Base-by-base conservation (phyloP, 2,329 filamentous ascomycete species). In the Venturia nashicola region DNA sequence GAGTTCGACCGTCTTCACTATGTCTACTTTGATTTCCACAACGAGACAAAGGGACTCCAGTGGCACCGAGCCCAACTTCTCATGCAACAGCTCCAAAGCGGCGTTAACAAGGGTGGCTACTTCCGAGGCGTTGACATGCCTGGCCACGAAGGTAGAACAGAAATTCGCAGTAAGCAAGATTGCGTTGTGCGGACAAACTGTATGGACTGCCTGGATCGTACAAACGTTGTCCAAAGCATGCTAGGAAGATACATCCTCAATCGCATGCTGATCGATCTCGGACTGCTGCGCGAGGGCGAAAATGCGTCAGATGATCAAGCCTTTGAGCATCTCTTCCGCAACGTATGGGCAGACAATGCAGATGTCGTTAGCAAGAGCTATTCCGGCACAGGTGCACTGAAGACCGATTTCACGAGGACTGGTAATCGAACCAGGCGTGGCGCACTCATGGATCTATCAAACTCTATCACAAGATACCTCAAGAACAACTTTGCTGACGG, bases 141-240 rank as follows among this genome's bases (percentile, higher is more conserved):
- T 1, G 89, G 85, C 54, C 83, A 85, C 69, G 81, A 86, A 65
- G 89, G 88, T 39, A 85, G 84, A 20, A 81, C 97, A 14, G 93
- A 97, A 70, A 84, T 91, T 42, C 86, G 91, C 67, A 87, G 84
- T 66, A 82, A 85, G 67, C 94, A 99, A 79, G 90, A 86, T 1
- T 91, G 90, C 66, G 92, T 97, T 18, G 92, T 99, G 67, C 87
- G 94, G 63, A 97, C 94, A 46, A 99, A 99, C 75, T 99, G 94
- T 78, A 99, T 99, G 94, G 94, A 99, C 76, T 99, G 95, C 69
- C 83, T 99, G 16, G 94, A 99, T 76, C 89, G 94, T 62, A 99
- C 94, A 62, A 99, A 99, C 70, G 92, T 99, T 7, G 91, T 99
- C 3, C 94, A 99, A 77, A 96, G 91, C 74, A 96, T 97, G 89